phyloP scores from a whole-genome alignment of 108 stramenopile species.

The Mediolabrus comicus region DNA sequence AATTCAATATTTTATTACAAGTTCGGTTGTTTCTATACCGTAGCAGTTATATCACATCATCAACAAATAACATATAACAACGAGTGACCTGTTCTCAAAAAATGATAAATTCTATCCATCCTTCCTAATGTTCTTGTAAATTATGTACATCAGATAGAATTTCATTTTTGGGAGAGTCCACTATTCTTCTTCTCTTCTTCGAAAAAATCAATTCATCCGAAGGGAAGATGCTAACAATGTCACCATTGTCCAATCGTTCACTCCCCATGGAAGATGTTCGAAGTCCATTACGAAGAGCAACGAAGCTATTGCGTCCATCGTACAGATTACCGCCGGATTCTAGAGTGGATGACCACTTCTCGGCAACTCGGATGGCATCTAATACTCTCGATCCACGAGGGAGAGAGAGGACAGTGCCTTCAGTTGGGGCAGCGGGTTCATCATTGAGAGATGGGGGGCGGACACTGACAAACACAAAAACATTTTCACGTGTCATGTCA shows the following conservation, averaged over 20 bases:
- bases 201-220: conserved; percentile 15
- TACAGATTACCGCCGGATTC: conserved; percentile 10
- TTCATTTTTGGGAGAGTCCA: too few relatives aligned
- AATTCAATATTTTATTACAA: not conserved
- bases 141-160: not conserved
- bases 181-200: conserved; percentile 6
- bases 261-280: conserved; percentile 42
- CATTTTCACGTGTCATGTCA: conserved; percentile 69
- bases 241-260: conserved; percentile 59
- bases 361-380: conserved; percentile 68
- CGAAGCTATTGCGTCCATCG: conserved; percentile 14
- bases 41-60: not conserved
- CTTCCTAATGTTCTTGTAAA: too few relatives aligned
- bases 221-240: conserved; percentile 57
- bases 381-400: conserved; percentile 76
- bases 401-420: conserved; percentile 66
- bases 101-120: not conserved
- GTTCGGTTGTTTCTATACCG: not conserved
- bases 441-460: not conserved
- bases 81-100: too few relatives aligned
- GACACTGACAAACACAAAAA: conserved; percentile 68
- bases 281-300: conserved; percentile 48
- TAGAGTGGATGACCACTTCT: conserved; percentile 24
- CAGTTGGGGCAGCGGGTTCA: not conserved
- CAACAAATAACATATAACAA: not conserved